Conservation (phyloP, 2,329 filamentous ascomycete species). For the Boeremia lycopersici region DNA sequence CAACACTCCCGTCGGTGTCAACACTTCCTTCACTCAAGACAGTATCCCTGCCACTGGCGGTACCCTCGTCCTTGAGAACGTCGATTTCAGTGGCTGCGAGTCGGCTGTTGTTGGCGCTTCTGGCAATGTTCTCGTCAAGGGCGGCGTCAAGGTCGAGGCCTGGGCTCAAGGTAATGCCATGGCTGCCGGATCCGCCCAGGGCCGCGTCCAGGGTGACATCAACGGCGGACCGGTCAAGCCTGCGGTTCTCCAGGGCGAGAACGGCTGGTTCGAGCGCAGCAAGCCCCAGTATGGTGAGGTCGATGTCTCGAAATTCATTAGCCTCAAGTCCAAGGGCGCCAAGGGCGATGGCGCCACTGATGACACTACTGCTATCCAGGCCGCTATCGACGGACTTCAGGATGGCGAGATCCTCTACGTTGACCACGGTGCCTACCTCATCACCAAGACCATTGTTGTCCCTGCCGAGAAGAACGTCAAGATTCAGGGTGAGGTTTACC, state of each 20-base stretch:
- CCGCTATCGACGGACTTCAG: constrained; percentile 71
- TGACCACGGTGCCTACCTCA: constrained; percentile 67
- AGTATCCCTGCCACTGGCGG: constrained; percentile 74
- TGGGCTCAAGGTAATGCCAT: constrained; percentile 85
- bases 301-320: constrained; percentile 73
- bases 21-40: constrained; percentile 75
- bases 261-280: constrained; percentile 77
- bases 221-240: constrained; percentile 65
- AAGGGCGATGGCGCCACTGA: constrained; percentile 87
- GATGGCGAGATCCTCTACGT: constrained; percentile 68
- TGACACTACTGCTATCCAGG: constrained; percentile 84
- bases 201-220: constrained; percentile 62
- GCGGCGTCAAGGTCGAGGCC: constrained; percentile 70
- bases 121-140: constrained; percentile 68
- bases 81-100: constrained; percentile 76
- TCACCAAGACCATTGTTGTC: constrained; percentile 65
- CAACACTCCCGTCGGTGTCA: constrained; percentile 77
- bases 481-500: constrained; percentile 92
- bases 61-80: constrained; percentile 85
- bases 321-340: constrained; percentile 80
- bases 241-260: constrained; percentile 67
- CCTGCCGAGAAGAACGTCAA: constrained; percentile 71
- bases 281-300: constrained; percentile 86
- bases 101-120: constrained; percentile 67
- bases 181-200: constrained; percentile 51